Conservation (phyloP, 2,329 filamentous ascomycete species). For the Talaromyces sp. region DNA sequence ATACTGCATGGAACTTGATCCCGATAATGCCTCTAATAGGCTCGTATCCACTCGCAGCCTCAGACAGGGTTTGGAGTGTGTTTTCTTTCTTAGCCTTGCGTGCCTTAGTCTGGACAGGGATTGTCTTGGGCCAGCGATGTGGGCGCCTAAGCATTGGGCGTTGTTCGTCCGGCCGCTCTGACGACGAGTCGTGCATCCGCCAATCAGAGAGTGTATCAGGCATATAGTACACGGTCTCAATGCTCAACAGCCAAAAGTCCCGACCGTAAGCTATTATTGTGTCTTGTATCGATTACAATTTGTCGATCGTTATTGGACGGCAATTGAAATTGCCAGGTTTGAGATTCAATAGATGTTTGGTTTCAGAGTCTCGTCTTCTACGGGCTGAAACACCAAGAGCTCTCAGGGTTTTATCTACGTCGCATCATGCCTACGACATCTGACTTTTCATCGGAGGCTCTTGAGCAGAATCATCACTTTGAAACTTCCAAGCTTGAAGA, state of each 20-base stretch:
- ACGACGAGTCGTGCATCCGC: neutral
- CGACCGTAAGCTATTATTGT: neutral
- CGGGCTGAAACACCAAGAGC: neutral
- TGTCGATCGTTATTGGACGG: neutral
- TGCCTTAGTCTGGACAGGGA: neutral
- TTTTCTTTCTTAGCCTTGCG: neutral
- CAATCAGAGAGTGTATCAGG: slow-evolving; percentile 8
- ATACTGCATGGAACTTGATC: neutral
- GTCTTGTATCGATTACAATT: neutral
- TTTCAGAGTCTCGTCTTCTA: slow-evolving; percentile 1
- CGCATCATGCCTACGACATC: slow-evolving; percentile 1
- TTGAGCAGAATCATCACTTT: neutral
- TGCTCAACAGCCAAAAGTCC: neutral
- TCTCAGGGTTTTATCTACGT: slow-evolving; percentile 14
- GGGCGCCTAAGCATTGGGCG: slow-evolving; percentile 16
- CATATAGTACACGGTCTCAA: neutral
- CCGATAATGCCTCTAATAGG: slow-evolving; percentile 9
- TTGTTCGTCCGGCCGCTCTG: slow-evolving; percentile 2
- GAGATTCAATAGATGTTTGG: slow-evolving; percentile 1
- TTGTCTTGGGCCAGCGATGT: slow-evolving; percentile 2
- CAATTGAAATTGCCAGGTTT: neutral
- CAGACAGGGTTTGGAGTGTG: neutral
- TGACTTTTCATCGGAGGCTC: neutral
- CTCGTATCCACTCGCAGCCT: neutral
- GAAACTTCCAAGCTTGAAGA: neutral